Evolutionary conservation across 164 flowering plant genomes (phyloP), one percentile per base, ranked within the genome.

Genomic region (Platanus orientalis): DNA sequence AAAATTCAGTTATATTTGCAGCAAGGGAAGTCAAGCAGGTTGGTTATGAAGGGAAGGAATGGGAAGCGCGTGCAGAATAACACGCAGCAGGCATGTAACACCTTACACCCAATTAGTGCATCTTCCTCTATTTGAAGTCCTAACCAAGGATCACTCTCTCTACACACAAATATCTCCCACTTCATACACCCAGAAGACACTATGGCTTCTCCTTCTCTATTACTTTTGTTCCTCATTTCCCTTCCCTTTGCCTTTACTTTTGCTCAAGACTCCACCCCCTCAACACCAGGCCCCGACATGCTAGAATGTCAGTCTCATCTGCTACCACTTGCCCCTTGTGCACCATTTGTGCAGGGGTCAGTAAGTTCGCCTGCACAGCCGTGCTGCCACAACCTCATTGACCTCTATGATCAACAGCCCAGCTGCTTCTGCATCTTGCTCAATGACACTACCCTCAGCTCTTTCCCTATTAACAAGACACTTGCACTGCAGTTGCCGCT

Each of bases 291-390:
- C 45, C 57, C 80, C 24, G 71, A 78, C 47, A 20, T 76, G 23
- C 67, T 76, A 5, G 59, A 73, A 19, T 91, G 96, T 51, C 70
- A 73, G 1, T 59, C 83, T 0, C 61, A 34, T 11, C 67, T 85
- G 54, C 64, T 89, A 16, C 74, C 78, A 3, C 71, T 91, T 12
- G 60, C 73, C 0, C 70, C 92, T 0, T 91, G 97, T 55, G 73
- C 65, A 17, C 78, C 97, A 2, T 91, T 83, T 27, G 86, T 87
- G 57, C 93, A 87, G 60, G 96, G 93, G 28, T 39, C 67, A 1
- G 42, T 62, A 21, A 61, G 72, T 29, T 24, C 61, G 0, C 93
- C 96, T 0, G 54, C 58, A 1, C 75, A 50, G 55, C 13, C 73
- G 0, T 91, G 97, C 73, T 89, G 97, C 34, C 71, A 75, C 52